phyloP scores from a whole-genome alignment of 2,329 filamentous ascomycete genomes.

The Davidsoniella eucalypti region DNA sequence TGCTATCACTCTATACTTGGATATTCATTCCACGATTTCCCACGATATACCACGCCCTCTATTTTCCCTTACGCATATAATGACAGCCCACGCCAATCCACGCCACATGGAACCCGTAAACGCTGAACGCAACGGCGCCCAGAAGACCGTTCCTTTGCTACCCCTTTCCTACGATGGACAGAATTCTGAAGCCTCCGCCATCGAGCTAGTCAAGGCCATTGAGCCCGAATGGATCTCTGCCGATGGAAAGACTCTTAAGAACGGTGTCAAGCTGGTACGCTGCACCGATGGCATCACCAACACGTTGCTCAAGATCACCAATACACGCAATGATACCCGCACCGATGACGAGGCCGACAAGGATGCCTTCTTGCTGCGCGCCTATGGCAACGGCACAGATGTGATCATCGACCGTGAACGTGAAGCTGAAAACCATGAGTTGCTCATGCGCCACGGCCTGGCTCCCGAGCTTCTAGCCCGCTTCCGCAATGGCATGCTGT shows the following conservation, averaged over 20 bases:
- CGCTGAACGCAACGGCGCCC: neutral
- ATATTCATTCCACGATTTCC: neutral
- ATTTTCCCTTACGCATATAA: neutral
- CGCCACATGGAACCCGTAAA: slow-evolving; percentile 3
- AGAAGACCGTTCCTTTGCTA: slow-evolving; percentile 41
- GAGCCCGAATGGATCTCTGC: slow-evolving; percentile 67
- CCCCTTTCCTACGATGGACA: slow-evolving; percentile 61
- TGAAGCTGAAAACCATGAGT: slow-evolving; percentile 62
- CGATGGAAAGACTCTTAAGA: slow-evolving; percentile 21
- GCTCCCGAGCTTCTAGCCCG: slow-evolving; percentile 78
- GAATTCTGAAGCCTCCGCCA: slow-evolving; percentile 63
- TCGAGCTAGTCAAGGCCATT: slow-evolving; percentile 61
- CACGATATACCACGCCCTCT: neutral
- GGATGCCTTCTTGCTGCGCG: slow-evolving; percentile 75
- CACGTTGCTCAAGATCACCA: slow-evolving; percentile 67
- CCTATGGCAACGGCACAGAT: slow-evolving; percentile 88
- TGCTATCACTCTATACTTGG: slow-evolving; percentile 78
- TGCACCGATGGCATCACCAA: slow-evolving; percentile 99
- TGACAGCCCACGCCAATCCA: slow-evolving; percentile 10
- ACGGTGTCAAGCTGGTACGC: slow-evolving; percentile 56
- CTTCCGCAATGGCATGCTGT: slow-evolving; percentile 92
- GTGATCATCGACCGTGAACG: slow-evolving; percentile 91
- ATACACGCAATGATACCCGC: slow-evolving; percentile 48
- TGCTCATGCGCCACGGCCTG: slow-evolving; percentile 67
- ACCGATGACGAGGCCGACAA: slow-evolving; percentile 60